phyloP scores from a whole-genome alignment of 495 filamentous ascomycete genomes.

The Neurospora hispaniola region DNA sequence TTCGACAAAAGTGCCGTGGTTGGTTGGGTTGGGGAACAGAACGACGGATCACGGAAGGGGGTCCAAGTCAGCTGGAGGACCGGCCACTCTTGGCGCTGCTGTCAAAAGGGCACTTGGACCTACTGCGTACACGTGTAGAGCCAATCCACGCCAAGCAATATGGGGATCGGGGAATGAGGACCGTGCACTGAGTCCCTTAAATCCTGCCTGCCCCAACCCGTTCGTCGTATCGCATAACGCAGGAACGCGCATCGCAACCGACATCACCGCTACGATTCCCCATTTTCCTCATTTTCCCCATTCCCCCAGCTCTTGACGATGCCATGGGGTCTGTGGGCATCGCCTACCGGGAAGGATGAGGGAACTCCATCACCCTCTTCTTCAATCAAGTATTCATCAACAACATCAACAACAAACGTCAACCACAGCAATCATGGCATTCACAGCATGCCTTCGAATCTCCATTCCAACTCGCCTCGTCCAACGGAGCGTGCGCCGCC shows the following conservation, averaged over 20 bases:
- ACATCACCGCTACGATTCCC: not conserved
- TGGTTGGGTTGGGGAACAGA: not conserved
- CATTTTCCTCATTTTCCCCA: constrained; percentile 1
- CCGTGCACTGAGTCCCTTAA: not conserved
- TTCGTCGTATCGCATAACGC: not conserved
- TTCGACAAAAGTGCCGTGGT: not conserved
- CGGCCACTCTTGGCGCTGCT: not conserved
- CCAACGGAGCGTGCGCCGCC: not conserved
- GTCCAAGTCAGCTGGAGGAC: not conserved
- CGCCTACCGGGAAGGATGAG: constrained; percentile 6
- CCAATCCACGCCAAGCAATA: not conserved
- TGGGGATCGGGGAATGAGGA: not conserved
- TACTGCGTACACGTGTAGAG: not conserved
- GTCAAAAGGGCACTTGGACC: not conserved
- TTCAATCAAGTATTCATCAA: not conserved
- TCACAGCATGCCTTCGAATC: not conserved
- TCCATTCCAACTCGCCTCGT: not conserved
- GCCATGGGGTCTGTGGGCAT: constrained; percentile 16
- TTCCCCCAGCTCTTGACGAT: constrained; percentile 8
- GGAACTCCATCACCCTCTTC: not conserved
- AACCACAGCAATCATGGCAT: not conserved
- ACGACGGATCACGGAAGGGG: not conserved
- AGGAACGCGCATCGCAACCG: not conserved
- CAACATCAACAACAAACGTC: not conserved
- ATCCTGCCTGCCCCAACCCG: not conserved